Evolutionary conservation across 169 alveolate genomes (phyloP).

Genomic region (Pseudocohnilembus persalinus): DNA sequence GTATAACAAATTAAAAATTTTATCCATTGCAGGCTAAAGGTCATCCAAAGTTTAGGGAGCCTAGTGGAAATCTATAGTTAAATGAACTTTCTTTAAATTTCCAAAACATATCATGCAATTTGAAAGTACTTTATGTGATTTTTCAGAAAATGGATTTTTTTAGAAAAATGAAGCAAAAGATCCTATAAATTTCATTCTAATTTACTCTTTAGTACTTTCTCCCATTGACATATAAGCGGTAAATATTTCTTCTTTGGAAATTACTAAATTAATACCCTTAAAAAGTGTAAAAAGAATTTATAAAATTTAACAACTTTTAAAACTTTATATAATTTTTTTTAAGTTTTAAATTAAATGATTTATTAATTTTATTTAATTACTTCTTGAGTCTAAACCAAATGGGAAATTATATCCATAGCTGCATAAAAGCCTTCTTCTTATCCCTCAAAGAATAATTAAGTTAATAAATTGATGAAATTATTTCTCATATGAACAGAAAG

Average conservation of each 20-base stretch:
- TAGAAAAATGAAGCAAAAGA: not conserved
- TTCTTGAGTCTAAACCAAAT: conserved; percentile 1
- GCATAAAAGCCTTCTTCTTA: conserved; percentile 4
- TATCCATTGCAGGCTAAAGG: not conserved
- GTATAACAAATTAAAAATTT: no score
- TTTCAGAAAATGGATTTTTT: not conserved
- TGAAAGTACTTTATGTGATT: no score
- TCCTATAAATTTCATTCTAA: not conserved
- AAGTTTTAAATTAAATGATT: not conserved
- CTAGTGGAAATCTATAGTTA: not conserved
- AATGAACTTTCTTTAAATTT: no score
- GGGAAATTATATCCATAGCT: conserved; percentile 5
- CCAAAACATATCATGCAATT: not conserved
- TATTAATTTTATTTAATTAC: not conserved
- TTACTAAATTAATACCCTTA: not conserved
- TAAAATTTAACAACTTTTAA: no score
- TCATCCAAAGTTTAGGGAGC: not conserved
- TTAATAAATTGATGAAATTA: not conserved
- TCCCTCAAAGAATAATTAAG: not conserved
- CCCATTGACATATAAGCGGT: not conserved
- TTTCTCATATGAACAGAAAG: not conserved
- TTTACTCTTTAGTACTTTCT: not conserved
- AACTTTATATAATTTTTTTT: no score
- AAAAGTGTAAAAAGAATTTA: no score
- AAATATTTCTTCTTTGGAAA: not conserved